Evolutionary conservation across 78 protist genomes (phyloP), one percentile per base, ranked within the genome.

Genomic region (Emiliania huxleyi): DNA sequence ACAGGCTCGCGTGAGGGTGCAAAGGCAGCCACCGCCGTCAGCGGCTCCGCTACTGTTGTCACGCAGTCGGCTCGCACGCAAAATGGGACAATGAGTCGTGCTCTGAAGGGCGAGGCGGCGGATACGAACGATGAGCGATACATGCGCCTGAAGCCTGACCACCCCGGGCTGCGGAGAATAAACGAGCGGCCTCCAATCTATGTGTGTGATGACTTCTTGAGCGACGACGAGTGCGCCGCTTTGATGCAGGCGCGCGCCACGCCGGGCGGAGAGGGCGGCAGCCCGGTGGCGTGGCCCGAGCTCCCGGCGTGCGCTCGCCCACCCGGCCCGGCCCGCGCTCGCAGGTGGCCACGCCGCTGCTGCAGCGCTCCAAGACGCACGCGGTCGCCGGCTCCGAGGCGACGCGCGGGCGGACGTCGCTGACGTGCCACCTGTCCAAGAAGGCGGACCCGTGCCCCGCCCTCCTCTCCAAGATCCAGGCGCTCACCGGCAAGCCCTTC

Each of bases 361-460:
- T 75, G 33, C 42, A 75, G 23, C 43, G 44, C 18, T 38, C 45
- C 22, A 75, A 75, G 46, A 75, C 85, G 45, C 85, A 75, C 85
- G 85, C 85, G 33, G 46, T 38, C 22, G 42, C 85, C 55, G 79
- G 79, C 21, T 33, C 38, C 79, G 79, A 69, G 40, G 79, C 79
- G 21, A 69, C 79, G 38, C 22, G n/a, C 38, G 79, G 79, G 45
- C 85, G 85, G 45, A 75, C 85, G 21, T 23, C 35, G 25, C 44
- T 35, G 33, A 75, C 85, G 26, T 75, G 85, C 85, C 85, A 75
- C 85, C 85, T 75, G 33, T 44, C 43, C 85, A 75, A 75, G 46
- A 75, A 75, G 85, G 45, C 45, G 35, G 18, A 37, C 22, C 42
- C 85, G 25, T 75, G 85, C 85, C 45, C 42, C 33, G 26, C 8